phyloP scores from a whole-genome alignment of 768 basidiomycete species.

The Hygrocybe punicea region DNA sequence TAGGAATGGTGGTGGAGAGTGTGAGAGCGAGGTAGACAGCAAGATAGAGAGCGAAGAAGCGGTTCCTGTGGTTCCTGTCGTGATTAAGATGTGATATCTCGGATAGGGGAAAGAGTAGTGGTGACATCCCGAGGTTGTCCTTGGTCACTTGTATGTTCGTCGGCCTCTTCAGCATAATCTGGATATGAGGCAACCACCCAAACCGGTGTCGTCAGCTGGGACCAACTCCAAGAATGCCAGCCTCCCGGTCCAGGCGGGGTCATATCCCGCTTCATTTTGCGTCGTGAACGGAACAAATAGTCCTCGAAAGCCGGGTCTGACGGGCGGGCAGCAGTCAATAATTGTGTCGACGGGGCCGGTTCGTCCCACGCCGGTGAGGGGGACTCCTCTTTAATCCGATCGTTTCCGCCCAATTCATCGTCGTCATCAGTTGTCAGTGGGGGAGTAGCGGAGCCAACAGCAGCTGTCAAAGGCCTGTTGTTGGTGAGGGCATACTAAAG shows the following conservation, averaged over 20 bases:
- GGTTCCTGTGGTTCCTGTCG: too few relatives aligned
- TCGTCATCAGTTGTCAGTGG: slow-evolving; percentile 38
- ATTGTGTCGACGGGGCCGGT: not conserved
- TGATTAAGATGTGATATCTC: not conserved
- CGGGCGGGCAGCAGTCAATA: slow-evolving; percentile 9
- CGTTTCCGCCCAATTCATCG: slow-evolving; percentile 11
- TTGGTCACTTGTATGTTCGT: not conserved
- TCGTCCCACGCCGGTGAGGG: slow-evolving; percentile 5
- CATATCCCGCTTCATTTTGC: slow-evolving; percentile 21
- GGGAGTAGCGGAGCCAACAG: slow-evolving; percentile 30
- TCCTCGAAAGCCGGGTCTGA: slow-evolving; percentile 24
- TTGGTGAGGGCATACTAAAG: not conserved
- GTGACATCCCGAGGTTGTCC: not conserved
- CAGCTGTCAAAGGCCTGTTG: slow-evolving; percentile 27
- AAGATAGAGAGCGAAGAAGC: not conserved
- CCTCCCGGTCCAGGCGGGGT: slow-evolving; percentile 13
- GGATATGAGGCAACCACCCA: slow-evolving; percentile 12
- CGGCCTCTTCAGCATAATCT: not conserved
- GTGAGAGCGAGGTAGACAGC: slow-evolving; percentile 1
- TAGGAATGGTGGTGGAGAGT: not conserved
- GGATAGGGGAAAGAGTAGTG: not conserved
- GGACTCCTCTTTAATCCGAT: slow-evolving; percentile 2
- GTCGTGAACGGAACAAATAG: slow-evolving; percentile 33
- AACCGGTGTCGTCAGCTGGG: slow-evolving; percentile 36
- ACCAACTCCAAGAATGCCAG: slow-evolving; percentile 47